Evolutionary conservation across 1,284 basidiomycete species (phyloP).

Genomic region (Cryptococcus sp.): DNA sequence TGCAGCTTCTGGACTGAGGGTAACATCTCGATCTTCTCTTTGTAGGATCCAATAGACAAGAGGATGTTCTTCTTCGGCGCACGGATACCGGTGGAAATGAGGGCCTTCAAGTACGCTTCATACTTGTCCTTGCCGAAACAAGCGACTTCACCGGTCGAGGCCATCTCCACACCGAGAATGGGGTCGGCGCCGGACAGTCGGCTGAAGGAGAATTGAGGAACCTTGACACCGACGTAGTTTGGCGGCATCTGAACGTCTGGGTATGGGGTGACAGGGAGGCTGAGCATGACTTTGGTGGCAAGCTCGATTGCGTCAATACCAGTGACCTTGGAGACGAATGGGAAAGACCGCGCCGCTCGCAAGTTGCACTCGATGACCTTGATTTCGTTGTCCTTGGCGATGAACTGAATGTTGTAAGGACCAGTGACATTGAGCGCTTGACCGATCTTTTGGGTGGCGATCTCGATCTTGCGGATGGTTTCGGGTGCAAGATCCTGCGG

Average conservation of each 20-base stretch:
- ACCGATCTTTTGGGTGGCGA: constrained; percentile 95
- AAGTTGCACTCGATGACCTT: constrained; percentile 99
- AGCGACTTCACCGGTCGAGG: constrained; percentile 98
- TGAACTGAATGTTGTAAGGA: constrained; percentile 99
- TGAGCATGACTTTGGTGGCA: constrained; percentile 98
- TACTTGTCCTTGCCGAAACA: constrained; percentile 98
- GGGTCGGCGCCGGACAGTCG: constrained; percentile 95
- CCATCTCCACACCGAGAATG: constrained; percentile 99
- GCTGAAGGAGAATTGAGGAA: constrained; percentile 97
- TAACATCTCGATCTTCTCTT: constrained; percentile 96
- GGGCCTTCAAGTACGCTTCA: constrained; percentile 95
- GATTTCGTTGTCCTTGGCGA: constrained; percentile 99
- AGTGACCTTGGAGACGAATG: constrained; percentile 98
- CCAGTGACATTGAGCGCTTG: constrained; percentile 98
- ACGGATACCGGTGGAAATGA: constrained; percentile 93
- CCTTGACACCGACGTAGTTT: constrained; percentile 98
- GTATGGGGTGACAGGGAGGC: constrained; percentile 83
- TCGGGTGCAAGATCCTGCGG: constrained; percentile 97
- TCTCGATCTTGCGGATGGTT: constrained; percentile 93
- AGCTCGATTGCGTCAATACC: constrained; percentile 97
- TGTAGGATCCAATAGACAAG: constrained; percentile 72
- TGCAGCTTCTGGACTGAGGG: constrained; percentile 96
- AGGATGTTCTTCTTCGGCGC: constrained; percentile 68
- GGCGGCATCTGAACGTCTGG: constrained; percentile 81
- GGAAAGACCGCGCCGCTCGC: constrained; percentile 96